Base-by-base conservation (phyloP, 2,329 filamentous ascomycete species). In the Ceratocystis variospora region DNA sequence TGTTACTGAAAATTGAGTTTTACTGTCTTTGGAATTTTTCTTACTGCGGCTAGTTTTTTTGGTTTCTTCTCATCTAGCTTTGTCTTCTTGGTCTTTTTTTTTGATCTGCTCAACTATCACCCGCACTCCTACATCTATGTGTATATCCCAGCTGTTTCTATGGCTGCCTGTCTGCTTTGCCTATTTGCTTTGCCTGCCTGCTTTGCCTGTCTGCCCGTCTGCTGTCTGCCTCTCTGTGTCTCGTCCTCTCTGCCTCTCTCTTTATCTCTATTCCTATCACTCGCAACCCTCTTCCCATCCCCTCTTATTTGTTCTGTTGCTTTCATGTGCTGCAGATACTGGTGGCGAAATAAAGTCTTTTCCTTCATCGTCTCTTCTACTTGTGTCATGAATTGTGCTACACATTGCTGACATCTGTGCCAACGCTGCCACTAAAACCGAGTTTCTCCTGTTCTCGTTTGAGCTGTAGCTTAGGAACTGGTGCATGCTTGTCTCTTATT, bases 1-100 rank as follows among this genome's bases (percentile, higher is more conserved):
- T 22, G 48, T 53, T 53, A 53, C 37, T 59, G 37, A 37, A 57
- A 44, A 45, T 59, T 50, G 8, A 22, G 45, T 50, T 66, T 46
- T 53, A 31, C 28, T 45, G 50, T 57, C 22, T 53, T 45, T 65
- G 48, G 19, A 55, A 19, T 48, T 19, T 31, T 37, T 46, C 45
- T 65, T 45, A 10, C 17, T 48, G 12, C 45, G 25, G 44, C 25
- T n/a, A 31, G 41, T 37, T 61, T 41, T 28, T 31, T 25, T 48
- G 17, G 22, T 19, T 59, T 48, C 22, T 45, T 45, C 37, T 10
- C 25, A 22, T 37, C 19, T 41, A 17, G 8, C 33, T 50, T 25
- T 48, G 19, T 64, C 53, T 63, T 63, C 19, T 17, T 22, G 19
- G 15, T 53, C n/a, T 61, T n/a, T n/a, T 45, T 22, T 62, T 7